Evolutionary conservation across 2,329 filamentous ascomycete species (phyloP).

Genomic region (Leptographium procerum): DNA sequence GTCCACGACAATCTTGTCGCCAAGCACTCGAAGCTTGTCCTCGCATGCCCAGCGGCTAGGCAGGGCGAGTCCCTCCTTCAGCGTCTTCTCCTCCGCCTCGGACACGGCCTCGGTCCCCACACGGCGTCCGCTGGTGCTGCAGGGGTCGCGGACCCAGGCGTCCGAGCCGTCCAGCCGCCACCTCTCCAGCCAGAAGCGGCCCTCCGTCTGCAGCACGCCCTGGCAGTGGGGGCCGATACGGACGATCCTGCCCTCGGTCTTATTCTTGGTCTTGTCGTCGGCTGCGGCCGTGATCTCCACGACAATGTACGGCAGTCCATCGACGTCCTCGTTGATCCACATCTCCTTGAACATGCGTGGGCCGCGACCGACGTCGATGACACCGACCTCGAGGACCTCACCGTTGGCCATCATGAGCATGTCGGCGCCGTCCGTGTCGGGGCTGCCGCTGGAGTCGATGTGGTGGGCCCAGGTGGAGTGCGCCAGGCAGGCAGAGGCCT

Average conservation of each 20-base stretch:
- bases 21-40: background rate
- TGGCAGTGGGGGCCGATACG: conserved; percentile 4
- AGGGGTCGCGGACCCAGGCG: background rate
- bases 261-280: too few species aligned
- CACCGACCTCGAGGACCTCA: conserved; percentile 1
- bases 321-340: background rate
- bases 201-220: background rate
- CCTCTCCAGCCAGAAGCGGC: background rate
- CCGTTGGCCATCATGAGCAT: conserved; percentile 6
- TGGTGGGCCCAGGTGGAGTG: conserved; percentile 1
- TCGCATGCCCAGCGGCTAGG: background rate
- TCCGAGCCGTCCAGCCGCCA: background rate
- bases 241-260: background rate
- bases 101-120: background rate
- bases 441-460: background rate
- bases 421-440: conserved; percentile 1
- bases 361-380: background rate
- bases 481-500: background rate
- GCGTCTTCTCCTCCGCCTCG: too few species aligned
- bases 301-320: conserved; percentile 3
- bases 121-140: background rate
- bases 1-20: background rate
- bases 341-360: conserved; percentile 4
- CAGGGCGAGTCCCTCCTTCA: background rate
- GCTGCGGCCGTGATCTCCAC: background rate